These are phyloP conservation scores for Voacanga thouarsii DNA, from an alignment of 257 asterid genomes.

Conservation along the genomic window DNA sequence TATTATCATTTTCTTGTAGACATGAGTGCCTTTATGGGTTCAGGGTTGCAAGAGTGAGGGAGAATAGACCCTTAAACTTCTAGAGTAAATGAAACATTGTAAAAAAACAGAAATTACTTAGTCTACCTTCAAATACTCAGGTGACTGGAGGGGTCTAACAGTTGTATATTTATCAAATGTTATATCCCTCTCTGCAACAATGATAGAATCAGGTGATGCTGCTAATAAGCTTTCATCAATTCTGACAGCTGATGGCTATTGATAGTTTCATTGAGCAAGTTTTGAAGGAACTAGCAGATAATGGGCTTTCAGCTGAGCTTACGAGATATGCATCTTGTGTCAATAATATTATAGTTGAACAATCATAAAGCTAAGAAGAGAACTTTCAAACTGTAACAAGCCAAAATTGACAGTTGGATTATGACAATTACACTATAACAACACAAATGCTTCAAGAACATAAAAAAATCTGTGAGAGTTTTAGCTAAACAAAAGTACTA, in stretches of 20 bases:
- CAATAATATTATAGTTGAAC: conserved; percentile 8
- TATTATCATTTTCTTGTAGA: too few relatives aligned
- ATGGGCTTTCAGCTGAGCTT: conserved; percentile 54
- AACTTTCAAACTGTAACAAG: background rate
- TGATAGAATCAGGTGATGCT: conserved; percentile 61
- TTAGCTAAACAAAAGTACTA: background rate
- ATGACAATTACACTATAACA: background rate
- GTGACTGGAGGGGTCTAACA: conserved; percentile 46
- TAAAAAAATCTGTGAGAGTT: background rate
- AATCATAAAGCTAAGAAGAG: background rate
- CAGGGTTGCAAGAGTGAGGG: background rate
- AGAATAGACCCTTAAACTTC: background rate
- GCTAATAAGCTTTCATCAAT: conserved; percentile 60
- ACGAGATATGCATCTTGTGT: conserved; percentile 53
- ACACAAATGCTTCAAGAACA: background rate
- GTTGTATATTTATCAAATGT: conserved; percentile 50
- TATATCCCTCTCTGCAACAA: conserved; percentile 51
- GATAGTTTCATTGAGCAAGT: conserved; percentile 52
- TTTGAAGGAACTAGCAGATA: conserved; percentile 46
- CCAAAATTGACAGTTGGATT: background rate
- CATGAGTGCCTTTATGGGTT: background rate
- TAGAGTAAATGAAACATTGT: background rate
- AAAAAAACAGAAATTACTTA: conserved; percentile 32
- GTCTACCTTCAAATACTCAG: conserved; percentile 50
- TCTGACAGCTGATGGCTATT: conserved; percentile 51